Conservation (phyloP, 345 rosid genomes). For the Salix arbutifolia region DNA sequence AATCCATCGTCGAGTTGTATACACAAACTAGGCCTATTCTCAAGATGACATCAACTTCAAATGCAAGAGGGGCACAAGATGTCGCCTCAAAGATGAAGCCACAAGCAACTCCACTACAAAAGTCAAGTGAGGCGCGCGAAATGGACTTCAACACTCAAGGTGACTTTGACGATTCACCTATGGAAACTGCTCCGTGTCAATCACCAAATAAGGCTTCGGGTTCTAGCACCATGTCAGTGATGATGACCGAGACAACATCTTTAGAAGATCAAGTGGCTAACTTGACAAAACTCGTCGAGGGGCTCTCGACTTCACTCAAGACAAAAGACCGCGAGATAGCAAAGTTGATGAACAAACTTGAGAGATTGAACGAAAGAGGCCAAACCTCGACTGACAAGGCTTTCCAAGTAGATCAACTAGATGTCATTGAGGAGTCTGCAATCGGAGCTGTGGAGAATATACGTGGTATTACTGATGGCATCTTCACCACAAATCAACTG, state of each 20-base stretch:
- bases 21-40: too few relatives aligned
- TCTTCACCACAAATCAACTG: not conserved
- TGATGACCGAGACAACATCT: not conserved
- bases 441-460: too few relatives aligned
- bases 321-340: not conserved
- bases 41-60: not conserved
- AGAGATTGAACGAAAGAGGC: not conserved
- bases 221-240: not conserved
- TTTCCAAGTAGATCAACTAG: too few relatives aligned
- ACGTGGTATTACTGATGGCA: not conserved
- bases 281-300: not conserved
- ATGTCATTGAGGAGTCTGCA: too few relatives aligned
- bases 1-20: not conserved
- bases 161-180: not conserved
- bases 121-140: not conserved
- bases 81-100: not conserved
- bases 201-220: not conserved
- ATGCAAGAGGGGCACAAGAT: not conserved
- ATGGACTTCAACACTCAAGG: not conserved
- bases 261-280: not conserved
- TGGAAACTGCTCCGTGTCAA: not conserved
- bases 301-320: not conserved
- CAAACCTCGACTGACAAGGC: not conserved
- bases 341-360: not conserved
- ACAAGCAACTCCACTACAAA: not conserved